Conservation (phyloP, 139 green algal species). For the Chlamydomonas applanata region DNA sequence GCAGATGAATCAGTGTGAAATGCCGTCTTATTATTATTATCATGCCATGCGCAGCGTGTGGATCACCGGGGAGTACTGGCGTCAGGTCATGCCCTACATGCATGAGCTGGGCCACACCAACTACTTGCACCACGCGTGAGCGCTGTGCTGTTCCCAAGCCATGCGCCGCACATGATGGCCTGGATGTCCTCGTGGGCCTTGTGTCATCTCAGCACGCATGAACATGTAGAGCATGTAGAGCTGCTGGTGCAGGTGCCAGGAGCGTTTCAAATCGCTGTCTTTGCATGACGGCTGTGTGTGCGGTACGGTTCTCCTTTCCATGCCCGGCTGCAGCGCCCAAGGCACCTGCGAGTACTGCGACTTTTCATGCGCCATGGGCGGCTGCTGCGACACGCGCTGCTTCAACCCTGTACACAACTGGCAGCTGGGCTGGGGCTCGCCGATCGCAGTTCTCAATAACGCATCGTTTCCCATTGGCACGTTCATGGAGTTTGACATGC, state of each 20-base stretch:
- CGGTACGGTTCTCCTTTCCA: not conserved
- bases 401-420: conserved; percentile 42
- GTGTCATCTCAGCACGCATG: not conserved
- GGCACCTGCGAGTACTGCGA: conserved; percentile 37
- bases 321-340: not conserved
- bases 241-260: not conserved
- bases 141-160: too few relatives aligned
- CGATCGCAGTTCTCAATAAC: conserved; percentile 14
- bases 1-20: too few relatives aligned
- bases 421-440: conserved; percentile 40
- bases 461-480: not conserved
- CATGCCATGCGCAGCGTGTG: conserved; percentile 24
- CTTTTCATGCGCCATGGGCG: conserved; percentile 28
- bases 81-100: conserved; percentile 26
- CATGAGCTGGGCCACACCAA: conserved; percentile 46
- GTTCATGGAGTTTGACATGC: conserved; percentile 21
- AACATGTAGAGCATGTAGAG: not conserved
- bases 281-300: not conserved
- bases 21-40: too few relatives aligned
- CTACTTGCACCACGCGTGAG: conserved; percentile 41
- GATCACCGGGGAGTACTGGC: conserved; percentile 10
- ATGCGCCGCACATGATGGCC: too few relatives aligned
- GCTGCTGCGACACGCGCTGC: conserved; percentile 42
- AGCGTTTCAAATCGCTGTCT: not conserved
- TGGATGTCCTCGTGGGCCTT: not conserved